Conservation (phyloP, 139 green algal genomes). For the Parachlorella kessleri region DNA sequence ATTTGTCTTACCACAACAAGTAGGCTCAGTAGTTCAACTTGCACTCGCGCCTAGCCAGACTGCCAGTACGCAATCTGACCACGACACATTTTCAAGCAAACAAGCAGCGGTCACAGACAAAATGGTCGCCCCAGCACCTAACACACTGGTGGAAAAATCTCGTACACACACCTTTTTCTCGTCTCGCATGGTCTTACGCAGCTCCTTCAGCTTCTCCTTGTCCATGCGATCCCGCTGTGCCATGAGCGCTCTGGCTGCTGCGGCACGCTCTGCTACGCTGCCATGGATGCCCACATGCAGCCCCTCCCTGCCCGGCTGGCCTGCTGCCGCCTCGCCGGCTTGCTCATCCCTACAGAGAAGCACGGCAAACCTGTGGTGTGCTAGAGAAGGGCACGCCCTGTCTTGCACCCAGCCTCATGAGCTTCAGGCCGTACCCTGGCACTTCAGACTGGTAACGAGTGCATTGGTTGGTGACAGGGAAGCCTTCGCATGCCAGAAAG, state of each 20-base stretch:
- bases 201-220: conserved; percentile 26
- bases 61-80: no score
- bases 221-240: conserved; percentile 46
- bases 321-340: not conserved
- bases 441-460: no score
- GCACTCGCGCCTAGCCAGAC: no score
- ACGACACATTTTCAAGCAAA: no score
- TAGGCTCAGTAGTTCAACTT: not conserved
- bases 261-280: conserved; percentile 67
- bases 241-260: conserved; percentile 51
- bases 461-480: no score
- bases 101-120: not conserved
- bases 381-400: no score
- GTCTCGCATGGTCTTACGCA: conserved; percentile 44
- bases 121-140: not conserved
- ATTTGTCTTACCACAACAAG: no score
- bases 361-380: no score
- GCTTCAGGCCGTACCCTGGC: no score
- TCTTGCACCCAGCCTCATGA: no score
- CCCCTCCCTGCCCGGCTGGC: not conserved
- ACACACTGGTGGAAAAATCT: no score
- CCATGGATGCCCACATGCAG: conserved; percentile 52
- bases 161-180: conserved; percentile 54
- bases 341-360: not conserved
- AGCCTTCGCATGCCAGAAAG: no score